Evolutionary conservation across 495 filamentous ascomycete species (phyloP).

Genomic region (Hypoxylon rickii): DNA sequence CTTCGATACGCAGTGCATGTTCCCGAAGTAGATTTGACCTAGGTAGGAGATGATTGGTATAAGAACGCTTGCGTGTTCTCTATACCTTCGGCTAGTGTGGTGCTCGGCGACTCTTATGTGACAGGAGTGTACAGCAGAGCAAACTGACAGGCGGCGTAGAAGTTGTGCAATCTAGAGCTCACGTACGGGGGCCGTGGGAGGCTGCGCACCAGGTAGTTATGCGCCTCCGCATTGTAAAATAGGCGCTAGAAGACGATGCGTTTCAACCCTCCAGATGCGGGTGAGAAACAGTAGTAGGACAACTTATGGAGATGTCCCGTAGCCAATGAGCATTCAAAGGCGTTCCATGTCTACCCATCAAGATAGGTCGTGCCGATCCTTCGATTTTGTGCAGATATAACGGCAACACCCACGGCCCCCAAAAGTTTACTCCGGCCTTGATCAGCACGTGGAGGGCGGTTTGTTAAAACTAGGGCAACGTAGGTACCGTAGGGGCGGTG

Average conservation of each 20-base stretch:
- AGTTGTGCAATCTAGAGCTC: slow-evolving; percentile 24
- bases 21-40: not conserved
- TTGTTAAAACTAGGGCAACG: not conserved
- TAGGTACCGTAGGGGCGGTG: not conserved
- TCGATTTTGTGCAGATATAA: slow-evolving; percentile 34
- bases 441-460: slow-evolving; percentile 15
- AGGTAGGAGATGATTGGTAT: not conserved
- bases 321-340: slow-evolving; percentile 11
- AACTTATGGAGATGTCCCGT: slow-evolving; percentile 1
- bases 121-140: slow-evolving; percentile 22
- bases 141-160: slow-evolving; percentile 26
- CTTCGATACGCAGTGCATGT: slow-evolving; percentile 4
- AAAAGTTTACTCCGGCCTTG: slow-evolving; percentile 8
- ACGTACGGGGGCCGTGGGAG: slow-evolving; percentile 12
- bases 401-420: slow-evolving; percentile 17
- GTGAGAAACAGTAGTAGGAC: not conserved
- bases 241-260: slow-evolving; percentile 10
- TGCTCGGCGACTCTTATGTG: slow-evolving; percentile 22
- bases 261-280: slow-evolving; percentile 16
- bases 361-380: slow-evolving; percentile 20
- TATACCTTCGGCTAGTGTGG: slow-evolving; percentile 8
- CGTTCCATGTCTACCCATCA: slow-evolving; percentile 16
- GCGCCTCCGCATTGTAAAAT: slow-evolving; percentile 13
- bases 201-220: slow-evolving; percentile 16
- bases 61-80: not conserved